Evolutionary conservation across 2,329 filamentous ascomycete species (phyloP).

Genomic region (Colletotrichum siamense): DNA sequence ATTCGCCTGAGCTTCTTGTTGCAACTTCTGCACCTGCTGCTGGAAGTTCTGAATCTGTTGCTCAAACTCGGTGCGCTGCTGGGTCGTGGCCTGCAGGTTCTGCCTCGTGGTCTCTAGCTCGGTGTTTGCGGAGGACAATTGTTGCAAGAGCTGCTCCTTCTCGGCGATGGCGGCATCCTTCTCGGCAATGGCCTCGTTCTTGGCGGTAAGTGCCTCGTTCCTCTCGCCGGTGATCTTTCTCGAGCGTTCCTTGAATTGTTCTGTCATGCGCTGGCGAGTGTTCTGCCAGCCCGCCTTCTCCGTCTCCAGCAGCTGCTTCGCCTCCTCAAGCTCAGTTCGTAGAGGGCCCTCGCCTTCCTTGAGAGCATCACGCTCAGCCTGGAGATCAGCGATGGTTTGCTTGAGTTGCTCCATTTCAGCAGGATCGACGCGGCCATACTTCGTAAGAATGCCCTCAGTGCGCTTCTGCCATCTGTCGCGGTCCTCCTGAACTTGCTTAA

Average conservation of each 20-base stretch:
- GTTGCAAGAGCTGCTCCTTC: slow-evolving; percentile 58
- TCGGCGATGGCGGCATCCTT: slow-evolving; percentile 58
- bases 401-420: slow-evolving; percentile 91
- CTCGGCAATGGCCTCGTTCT: slow-evolving; percentile 56
- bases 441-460: slow-evolving; percentile 92
- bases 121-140: slow-evolving; percentile 50
- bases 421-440: slow-evolving; percentile 94
- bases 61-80: slow-evolving; percentile 42
- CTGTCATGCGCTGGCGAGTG: slow-evolving; percentile 58
- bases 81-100: slow-evolving; percentile 34
- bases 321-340: slow-evolving; percentile 57
- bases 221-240: slow-evolving; percentile 60
- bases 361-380: slow-evolving; percentile 67
- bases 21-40: slow-evolving; percentile 43
- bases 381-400: slow-evolving; percentile 71
- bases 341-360: slow-evolving; percentile 56
- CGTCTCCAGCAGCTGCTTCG: slow-evolving; percentile 56
- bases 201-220: slow-evolving; percentile 56
- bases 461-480: slow-evolving; percentile 95
- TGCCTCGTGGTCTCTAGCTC: slow-evolving; percentile 60
- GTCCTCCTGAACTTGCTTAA: slow-evolving; percentile 88
- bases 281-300: slow-evolving; percentile 61
- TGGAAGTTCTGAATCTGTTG: slow-evolving; percentile 50
- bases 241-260: slow-evolving; percentile 68
- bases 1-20: slow-evolving; percentile 40